These are phyloP conservation scores for Lactifluus subvellereus DNA, from an alignment of 768 basidiomycete species.

Conservation along the genomic window DNA sequence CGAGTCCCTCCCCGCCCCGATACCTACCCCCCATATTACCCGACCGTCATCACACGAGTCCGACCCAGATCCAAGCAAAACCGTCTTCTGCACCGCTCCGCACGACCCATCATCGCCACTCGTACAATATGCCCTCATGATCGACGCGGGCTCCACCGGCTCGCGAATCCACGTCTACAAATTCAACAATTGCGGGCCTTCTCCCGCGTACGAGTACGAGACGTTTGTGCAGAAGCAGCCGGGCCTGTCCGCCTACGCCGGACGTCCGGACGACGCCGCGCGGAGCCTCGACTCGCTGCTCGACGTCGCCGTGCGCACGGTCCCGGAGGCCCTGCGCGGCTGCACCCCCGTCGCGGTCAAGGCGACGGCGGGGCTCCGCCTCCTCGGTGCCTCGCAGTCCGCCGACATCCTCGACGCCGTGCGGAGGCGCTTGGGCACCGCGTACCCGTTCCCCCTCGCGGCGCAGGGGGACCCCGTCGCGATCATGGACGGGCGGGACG, in stretches of 20 bases:
- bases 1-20: neutral
- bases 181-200: constrained; percentile 81
- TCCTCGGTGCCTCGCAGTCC: constrained; percentile 59
- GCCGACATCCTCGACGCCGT: constrained; percentile 74
- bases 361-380: constrained; percentile 83
- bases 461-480: constrained; percentile 55
- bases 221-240: constrained; percentile 80
- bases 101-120: constrained; percentile 46
- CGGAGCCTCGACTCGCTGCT: constrained; percentile 71
- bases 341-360: constrained; percentile 91
- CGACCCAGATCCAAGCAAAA: constrained; percentile 68
- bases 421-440: constrained; percentile 44
- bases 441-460: constrained; percentile 66
- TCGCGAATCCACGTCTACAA: constrained; percentile 98
- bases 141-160: constrained; percentile 97
- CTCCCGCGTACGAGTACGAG: constrained; percentile 86
- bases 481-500: constrained; percentile 94
- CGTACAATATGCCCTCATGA: constrained; percentile 93
- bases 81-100: constrained; percentile 63
- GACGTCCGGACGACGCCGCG: constrained; percentile 64
- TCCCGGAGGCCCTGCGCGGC: constrained; percentile 55
- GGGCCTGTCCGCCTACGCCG: constrained; percentile 64
- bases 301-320: constrained; percentile 70
- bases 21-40: constrained; percentile 4
- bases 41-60: constrained; percentile 56